Evolutionary conservation across 2,329 filamentous ascomycete genomes (phyloP).

Genomic region (Colletotrichum euphorbiae): DNA sequence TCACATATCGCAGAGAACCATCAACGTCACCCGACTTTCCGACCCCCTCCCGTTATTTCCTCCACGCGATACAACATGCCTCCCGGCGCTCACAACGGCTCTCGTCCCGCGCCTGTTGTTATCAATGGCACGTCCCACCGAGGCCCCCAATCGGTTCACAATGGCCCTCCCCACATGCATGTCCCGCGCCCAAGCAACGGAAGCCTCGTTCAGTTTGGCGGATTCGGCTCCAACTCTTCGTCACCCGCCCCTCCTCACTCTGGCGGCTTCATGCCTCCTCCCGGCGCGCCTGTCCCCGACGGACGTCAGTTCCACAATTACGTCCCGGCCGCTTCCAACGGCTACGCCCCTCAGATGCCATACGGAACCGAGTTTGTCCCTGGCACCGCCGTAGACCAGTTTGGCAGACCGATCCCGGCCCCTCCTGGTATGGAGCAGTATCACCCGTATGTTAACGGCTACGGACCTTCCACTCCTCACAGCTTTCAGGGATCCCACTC

Average conservation of each 20-base stretch:
- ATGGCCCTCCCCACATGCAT: slow-evolving; percentile 55
- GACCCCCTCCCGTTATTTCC: slow-evolving; percentile 48
- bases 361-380: slow-evolving; percentile 52
- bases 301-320: slow-evolving; percentile 47
- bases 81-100: slow-evolving; percentile 40
- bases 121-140: slow-evolving; percentile 50
- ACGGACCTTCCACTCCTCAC: slow-evolving; percentile 67
- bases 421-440: slow-evolving; percentile 50
- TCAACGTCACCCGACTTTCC: slow-evolving; percentile 31
- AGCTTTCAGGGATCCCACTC: slow-evolving; percentile 73
- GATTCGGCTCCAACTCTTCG: slow-evolving; percentile 66
- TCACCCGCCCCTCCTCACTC: slow-evolving; percentile 66
- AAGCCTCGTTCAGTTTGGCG: slow-evolving; percentile 66
- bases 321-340: slow-evolving; percentile 46
- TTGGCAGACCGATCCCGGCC: slow-evolving; percentile 51
- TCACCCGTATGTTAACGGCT: slow-evolving; percentile 50
- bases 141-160: slow-evolving; percentile 49
- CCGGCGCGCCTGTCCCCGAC: slow-evolving; percentile 53
- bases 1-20: slow-evolving; percentile 22
- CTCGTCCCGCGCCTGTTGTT: slow-evolving; percentile 45
- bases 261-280: slow-evolving; percentile 61
- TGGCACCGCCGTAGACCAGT: slow-evolving; percentile 51
- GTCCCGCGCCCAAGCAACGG: slow-evolving; percentile 66
- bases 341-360: slow-evolving; percentile 53
- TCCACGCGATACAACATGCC: slow-evolving; percentile 56